phyloP scores from a whole-genome alignment of 805 yeast species.

The Candida pseudoglaebosa region DNA sequence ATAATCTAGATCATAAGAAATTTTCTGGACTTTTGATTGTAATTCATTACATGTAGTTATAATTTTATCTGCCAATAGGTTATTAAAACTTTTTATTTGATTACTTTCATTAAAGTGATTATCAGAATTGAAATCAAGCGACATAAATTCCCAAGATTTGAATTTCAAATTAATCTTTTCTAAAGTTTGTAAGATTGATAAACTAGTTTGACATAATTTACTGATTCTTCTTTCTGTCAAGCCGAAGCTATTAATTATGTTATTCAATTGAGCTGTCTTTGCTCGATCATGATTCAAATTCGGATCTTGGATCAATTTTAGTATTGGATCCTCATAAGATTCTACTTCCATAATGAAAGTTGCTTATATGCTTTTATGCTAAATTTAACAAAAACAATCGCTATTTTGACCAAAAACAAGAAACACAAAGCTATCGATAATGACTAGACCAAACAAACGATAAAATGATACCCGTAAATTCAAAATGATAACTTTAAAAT shows the following conservation, averaged over 20 bases:
- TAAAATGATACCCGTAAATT: too few species aligned
- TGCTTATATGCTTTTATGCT: too few species aligned
- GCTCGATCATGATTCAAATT: conserved; percentile 40
- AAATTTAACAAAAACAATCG: too few species aligned
- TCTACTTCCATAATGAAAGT: conserved; percentile 16
- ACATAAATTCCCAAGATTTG: conserved; percentile 53
- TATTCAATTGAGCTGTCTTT: conserved; percentile 37
- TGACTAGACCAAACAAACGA: too few species aligned
- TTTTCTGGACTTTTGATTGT: conserved; percentile 36
- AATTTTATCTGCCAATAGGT: conserved; percentile 52
- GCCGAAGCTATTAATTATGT: conserved; percentile 42
- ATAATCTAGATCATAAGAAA: conserved; percentile 45
- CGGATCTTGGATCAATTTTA: conserved; percentile 46
- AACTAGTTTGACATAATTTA: conserved; percentile 44
- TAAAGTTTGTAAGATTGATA: conserved; percentile 45
- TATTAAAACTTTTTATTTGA: conserved; percentile 38
- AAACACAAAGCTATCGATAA: too few species aligned
- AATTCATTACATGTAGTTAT: conserved; percentile 47
- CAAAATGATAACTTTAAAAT: too few species aligned
- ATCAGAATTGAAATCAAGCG: conserved; percentile 46
- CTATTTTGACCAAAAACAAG: too few species aligned
- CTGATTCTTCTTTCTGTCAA: conserved; percentile 41
- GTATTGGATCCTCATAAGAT: conserved; percentile 45
- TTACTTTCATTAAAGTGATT: conserved; percentile 28
- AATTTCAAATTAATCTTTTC: conserved; percentile 46